A percentile compares a stretch with the other conserved stretches of the same genome.
phyloP scores from a whole-genome alignment of 2,329 filamentous ascomycete species.

The Zalaria sp. region DNA sequence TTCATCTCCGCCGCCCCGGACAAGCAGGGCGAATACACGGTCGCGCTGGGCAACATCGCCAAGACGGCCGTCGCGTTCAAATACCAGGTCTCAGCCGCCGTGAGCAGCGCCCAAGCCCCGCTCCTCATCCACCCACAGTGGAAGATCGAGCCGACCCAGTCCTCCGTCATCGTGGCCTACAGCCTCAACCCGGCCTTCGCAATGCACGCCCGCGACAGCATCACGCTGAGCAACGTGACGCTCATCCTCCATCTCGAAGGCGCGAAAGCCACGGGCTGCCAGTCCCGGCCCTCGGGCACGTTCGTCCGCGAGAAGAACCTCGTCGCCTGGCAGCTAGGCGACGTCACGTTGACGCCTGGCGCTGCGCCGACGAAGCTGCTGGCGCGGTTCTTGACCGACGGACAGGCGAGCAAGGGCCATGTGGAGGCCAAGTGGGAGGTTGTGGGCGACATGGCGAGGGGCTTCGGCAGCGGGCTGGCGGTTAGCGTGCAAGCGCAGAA shows the following conservation, averaged over 20 bases:
- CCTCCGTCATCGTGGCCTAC: slow-evolving; percentile 77
- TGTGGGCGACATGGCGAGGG: slow-evolving; percentile 30
- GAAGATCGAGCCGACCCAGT: slow-evolving; percentile 73
- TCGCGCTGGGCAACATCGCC: slow-evolving; percentile 58
- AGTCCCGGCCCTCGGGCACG: slow-evolving; percentile 67
- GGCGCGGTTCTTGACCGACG: slow-evolving; percentile 66
- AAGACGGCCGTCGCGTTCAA: slow-evolving; percentile 76
- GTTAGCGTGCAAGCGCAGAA: slow-evolving; percentile 38
- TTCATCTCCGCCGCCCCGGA: slow-evolving; percentile 62
- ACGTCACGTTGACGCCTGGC: slow-evolving; percentile 51
- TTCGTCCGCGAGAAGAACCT: slow-evolving; percentile 64
- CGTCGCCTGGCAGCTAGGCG: slow-evolving; percentile 68
- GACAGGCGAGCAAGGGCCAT: slow-evolving; percentile 55
- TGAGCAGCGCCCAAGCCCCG: slow-evolving; percentile 48
- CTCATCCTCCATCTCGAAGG: slow-evolving; percentile 59
- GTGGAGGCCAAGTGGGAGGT: slow-evolving; percentile 78
- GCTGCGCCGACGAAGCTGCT: slow-evolving; percentile 57
- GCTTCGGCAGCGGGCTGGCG: slow-evolving; percentile 50
- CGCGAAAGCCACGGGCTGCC: slow-evolving; percentile 48
- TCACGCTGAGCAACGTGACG: slow-evolving; percentile 60
- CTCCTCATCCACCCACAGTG: slow-evolving; percentile 61
- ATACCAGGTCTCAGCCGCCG: slow-evolving; percentile 70
- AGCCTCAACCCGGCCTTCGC: slow-evolving; percentile 61
- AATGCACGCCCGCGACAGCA: slow-evolving; percentile 25
- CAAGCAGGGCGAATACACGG: slow-evolving; percentile 63